Conservation (phyloP, 2,329 filamentous ascomycete genomes). For the Juglanconis oblonga region DNA sequence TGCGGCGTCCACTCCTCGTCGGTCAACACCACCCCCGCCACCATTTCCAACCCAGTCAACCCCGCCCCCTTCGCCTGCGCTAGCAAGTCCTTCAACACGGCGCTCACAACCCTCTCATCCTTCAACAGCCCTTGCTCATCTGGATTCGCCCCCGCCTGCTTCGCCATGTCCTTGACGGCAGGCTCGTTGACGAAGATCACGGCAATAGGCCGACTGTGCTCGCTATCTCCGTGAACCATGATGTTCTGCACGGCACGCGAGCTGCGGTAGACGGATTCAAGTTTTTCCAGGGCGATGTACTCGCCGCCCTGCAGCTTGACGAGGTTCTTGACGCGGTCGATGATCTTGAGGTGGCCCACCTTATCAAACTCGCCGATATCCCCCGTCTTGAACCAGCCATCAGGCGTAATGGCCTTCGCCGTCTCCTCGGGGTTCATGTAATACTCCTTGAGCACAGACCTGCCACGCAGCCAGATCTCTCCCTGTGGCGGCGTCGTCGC, state of each 20-base stretch:
- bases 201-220: constrained; percentile 75
- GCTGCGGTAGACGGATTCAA: constrained; percentile 87
- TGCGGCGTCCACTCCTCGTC: constrained; percentile 87
- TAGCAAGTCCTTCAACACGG: constrained; percentile 67
- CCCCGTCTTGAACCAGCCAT: constrained; percentile 96
- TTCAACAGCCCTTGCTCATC: constrained; percentile 65
- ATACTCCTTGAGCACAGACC: constrained; percentile 72
- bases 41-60: constrained; percentile 68
- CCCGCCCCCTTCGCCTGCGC: constrained; percentile 62
- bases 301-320: constrained; percentile 95
- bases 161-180: constrained; percentile 57
- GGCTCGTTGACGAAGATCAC: constrained; percentile 71
- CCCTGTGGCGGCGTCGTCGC: constrained; percentile 76
- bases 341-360: constrained; percentile 77
- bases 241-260: constrained; percentile 78
- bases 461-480: constrained; percentile 86
- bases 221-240: constrained; percentile 77
- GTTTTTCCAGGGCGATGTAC: constrained; percentile 95
- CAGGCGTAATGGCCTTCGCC: constrained; percentile 69
- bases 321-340: constrained; percentile 97
- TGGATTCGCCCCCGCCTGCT: constrained; percentile 44
- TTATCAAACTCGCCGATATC: constrained; percentile 89
- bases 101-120: constrained; percentile 60
- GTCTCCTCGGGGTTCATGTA: constrained; percentile 86
- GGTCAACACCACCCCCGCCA: constrained; percentile 72